These are phyloP conservation scores for Diaporthe velutina DNA, from an alignment of 2,329 filamentous ascomycete genomes.

Conservation along the genomic window DNA sequence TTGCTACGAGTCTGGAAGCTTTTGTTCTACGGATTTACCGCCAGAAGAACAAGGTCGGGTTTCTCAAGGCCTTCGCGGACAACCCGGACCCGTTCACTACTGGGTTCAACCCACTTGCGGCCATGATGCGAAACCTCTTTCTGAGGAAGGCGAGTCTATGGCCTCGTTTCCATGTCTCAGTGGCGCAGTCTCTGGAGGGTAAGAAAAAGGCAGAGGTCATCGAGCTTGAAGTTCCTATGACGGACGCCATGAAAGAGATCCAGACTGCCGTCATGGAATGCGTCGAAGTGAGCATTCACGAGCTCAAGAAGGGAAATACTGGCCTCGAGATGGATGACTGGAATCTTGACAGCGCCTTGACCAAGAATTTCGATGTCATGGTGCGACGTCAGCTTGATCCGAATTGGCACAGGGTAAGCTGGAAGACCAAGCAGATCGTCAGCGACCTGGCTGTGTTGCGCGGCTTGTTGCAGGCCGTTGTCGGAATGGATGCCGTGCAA, in stretches of 20 bases:
- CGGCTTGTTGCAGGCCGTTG: slow-evolving; percentile 82
- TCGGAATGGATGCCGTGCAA: slow-evolving; percentile 89
- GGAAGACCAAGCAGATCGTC: slow-evolving; percentile 95
- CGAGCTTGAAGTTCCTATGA: slow-evolving; percentile 96
- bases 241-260: slow-evolving; percentile 90
- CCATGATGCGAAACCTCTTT: slow-evolving; percentile 94
- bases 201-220: slow-evolving; percentile 96
- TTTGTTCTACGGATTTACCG: slow-evolving; percentile 95
- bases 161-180: slow-evolving; percentile 92
- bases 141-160: slow-evolving; percentile 89
- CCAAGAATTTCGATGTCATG: slow-evolving; percentile 91
- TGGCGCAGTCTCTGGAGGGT: slow-evolving; percentile 90
- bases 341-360: slow-evolving; percentile 92
- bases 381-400: slow-evolving; percentile 92
- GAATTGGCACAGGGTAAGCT: slow-evolving; percentile 97
- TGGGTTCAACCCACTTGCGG: slow-evolving; percentile 88
- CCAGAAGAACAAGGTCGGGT: slow-evolving; percentile 93
- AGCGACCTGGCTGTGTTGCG: slow-evolving; percentile 88
- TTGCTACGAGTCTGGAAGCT: slow-evolving; percentile 90
- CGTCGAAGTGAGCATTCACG: slow-evolving; percentile 92
- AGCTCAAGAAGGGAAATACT: slow-evolving; percentile 90
- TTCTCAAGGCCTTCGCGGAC: slow-evolving; percentile 96
- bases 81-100: slow-evolving; percentile 90
- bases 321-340: slow-evolving; percentile 97
- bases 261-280: slow-evolving; percentile 96